Conservation (phyloP, 2,329 filamentous ascomycete genomes). For the Zymoseptoria tritici region DNA sequence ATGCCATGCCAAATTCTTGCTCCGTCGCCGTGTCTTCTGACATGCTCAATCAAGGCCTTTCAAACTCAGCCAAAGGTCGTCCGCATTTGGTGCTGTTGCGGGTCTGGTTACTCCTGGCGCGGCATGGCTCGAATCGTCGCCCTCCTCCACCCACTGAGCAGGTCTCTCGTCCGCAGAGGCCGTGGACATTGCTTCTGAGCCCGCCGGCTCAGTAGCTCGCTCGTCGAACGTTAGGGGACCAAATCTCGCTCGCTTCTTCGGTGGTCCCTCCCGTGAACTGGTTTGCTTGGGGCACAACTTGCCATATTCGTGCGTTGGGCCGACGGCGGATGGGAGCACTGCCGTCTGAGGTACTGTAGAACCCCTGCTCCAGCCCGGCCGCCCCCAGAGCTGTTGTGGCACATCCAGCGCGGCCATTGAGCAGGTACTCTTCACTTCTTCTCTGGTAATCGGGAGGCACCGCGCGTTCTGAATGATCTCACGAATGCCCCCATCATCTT, state of each 20-base stretch:
- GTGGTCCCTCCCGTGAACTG: neutral
- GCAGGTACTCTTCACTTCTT: conserved; percentile 25
- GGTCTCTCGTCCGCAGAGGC: neutral
- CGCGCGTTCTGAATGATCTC: conserved; percentile 52
- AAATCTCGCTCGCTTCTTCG: neutral
- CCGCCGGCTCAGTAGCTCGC: neutral
- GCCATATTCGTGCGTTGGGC: neutral
- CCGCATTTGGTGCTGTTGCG: neutral
- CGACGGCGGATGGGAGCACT: neutral
- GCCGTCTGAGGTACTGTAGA: neutral
- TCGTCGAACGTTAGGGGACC: neutral
- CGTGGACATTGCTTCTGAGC: neutral
- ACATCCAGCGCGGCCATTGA: conserved; percentile 37
- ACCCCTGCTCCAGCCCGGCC: conserved; percentile 19
- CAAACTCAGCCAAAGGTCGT: neutral
- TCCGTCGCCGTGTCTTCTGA: too few species aligned
- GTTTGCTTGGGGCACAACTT: neutral
- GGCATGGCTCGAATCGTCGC: neutral
- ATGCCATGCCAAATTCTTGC: too few species aligned
- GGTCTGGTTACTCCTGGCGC: neutral
- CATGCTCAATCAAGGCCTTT: too few species aligned
- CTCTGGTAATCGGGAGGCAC: conserved; percentile 37
- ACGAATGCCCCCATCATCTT: conserved; percentile 52
- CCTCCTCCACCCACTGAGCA: neutral
- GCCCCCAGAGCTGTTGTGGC: conserved; percentile 41